phyloP scores from a whole-genome alignment of 2,329 filamentous ascomycete species.

The Sporothrix dimorphospora region DNA sequence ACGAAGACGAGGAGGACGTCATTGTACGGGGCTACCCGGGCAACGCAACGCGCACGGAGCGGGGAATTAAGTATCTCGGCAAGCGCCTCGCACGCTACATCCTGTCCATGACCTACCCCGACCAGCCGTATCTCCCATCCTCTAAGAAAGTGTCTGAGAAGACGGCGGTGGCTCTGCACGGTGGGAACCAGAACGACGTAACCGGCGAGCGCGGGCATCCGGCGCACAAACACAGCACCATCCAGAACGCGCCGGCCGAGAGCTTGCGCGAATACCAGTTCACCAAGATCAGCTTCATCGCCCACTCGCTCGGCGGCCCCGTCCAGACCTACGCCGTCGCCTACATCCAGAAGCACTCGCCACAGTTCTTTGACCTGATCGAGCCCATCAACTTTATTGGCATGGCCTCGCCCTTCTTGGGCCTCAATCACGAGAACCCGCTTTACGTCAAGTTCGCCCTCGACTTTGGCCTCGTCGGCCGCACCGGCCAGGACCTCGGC shows the following conservation, averaged over 20 bases:
- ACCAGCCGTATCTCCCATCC: constrained; percentile 81
- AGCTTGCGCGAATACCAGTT: constrained; percentile 70
- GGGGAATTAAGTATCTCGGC: constrained; percentile 94
- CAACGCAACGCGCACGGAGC: constrained; percentile 88
- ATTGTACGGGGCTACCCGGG: constrained; percentile 88
- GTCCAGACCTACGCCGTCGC: constrained; percentile 93
- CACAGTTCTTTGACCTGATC: constrained; percentile 84
- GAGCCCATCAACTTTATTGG: constrained; percentile 88
- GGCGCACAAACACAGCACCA: constrained; percentile 54
- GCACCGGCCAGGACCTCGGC: constrained; percentile 92
- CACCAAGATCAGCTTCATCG: constrained; percentile 93
- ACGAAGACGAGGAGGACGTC: constrained; percentile 78
- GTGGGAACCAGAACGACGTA: not conserved
- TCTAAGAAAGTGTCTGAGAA: constrained; percentile 54
- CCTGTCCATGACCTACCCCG: constrained; percentile 86
- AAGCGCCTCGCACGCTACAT: constrained; percentile 93
- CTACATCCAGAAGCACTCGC: constrained; percentile 95
- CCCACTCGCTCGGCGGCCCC: constrained; percentile 86
- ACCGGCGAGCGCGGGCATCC: constrained; percentile 34
- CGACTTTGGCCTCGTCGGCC: constrained; percentile 94
- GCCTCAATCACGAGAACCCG: constrained; percentile 95
- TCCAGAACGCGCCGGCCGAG: constrained; percentile 46
- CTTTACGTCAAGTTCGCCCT: constrained; percentile 96
- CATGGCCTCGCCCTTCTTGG: constrained; percentile 84
- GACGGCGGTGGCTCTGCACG: constrained; percentile 42